These are phyloP conservation scores for Lentinula edodes DNA, from an alignment of 768 basidiomycete genomes.

Conservation along the genomic window DNA sequence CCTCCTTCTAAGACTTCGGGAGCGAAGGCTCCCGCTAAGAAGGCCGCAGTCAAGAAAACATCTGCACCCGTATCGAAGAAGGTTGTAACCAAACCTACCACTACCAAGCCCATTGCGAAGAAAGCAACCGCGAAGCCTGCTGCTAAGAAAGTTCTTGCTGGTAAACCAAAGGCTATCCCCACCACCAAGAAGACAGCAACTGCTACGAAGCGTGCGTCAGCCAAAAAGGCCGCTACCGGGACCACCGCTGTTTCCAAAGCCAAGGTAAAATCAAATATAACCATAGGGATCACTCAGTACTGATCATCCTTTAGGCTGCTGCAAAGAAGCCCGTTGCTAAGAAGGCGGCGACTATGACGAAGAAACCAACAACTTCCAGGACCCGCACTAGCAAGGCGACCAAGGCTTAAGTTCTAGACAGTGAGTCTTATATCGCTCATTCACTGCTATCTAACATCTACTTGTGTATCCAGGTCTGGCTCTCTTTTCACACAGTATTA, in stretches of 20 bases:
- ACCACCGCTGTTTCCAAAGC: constrained; percentile 31
- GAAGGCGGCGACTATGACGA: constrained; percentile 16
- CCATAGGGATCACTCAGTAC: neutral
- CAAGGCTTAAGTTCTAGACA: constrained; percentile 18
- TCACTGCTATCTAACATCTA: neutral
- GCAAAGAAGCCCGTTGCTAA: constrained; percentile 28
- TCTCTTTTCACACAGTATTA: neutral
- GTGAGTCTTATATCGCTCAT: neutral
- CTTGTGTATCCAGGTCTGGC: constrained; percentile 14
- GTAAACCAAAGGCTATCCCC: constrained; percentile 27
- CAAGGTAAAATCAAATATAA: constrained; percentile 15
- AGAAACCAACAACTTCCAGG: constrained; percentile 21
- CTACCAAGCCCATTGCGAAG: constrained; percentile 26
- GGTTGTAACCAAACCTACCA: constrained; percentile 25
- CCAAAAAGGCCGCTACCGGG: constrained; percentile 63
- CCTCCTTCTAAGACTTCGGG: constrained; percentile 35
- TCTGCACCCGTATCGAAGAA: constrained; percentile 21
- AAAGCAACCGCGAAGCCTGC: constrained; percentile 17
- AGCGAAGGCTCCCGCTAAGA: constrained; percentile 21
- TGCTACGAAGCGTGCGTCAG: constrained; percentile 43
- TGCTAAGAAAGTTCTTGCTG: constrained; percentile 27
- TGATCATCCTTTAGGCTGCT: constrained; percentile 11
- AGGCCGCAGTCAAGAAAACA: constrained; percentile 27
- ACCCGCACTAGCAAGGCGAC: constrained; percentile 21
- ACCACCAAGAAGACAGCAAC: constrained; percentile 29